phyloP scores from a whole-genome alignment of 2,329 filamentous ascomycete species.

The Didymella arachidicola region DNA sequence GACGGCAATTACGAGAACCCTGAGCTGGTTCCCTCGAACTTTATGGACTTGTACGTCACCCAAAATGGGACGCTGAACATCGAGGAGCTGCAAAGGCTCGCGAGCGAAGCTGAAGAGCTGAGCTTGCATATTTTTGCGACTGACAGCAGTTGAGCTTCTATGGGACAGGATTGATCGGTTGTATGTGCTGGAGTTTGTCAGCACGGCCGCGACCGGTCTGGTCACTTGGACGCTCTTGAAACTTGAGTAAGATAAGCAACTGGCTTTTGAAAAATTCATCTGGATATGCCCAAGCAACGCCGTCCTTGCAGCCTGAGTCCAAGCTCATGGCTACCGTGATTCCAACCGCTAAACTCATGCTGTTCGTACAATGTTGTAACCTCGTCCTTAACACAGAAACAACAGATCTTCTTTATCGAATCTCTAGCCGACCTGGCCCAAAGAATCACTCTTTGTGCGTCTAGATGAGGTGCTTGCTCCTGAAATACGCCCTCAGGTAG shows the following conservation, averaged over 20 bases:
- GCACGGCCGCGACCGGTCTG: not conserved
- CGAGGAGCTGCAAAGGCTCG: conserved; percentile 28
- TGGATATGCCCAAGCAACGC: conserved; percentile 22
- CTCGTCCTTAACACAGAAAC: not conserved
- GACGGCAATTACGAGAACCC: conserved; percentile 24
- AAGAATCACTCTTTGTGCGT: not conserved
- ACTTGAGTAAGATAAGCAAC: not conserved
- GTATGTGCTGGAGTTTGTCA: not conserved
- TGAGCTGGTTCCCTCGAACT: conserved; percentile 43
- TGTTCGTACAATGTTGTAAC: conserved; percentile 22
- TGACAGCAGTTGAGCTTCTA: not conserved
- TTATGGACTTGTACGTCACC: conserved; percentile 43
- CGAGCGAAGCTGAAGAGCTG: conserved; percentile 26
- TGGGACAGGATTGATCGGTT: not conserved
- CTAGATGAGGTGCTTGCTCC: conserved; percentile 61
- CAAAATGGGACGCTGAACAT: conserved; percentile 35
- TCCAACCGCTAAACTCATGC: conserved; percentile 18
- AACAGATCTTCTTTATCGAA: not conserved
- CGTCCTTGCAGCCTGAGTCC: conserved; percentile 9
- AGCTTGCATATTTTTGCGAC: conserved; percentile 31
- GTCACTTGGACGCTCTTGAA: not conserved
- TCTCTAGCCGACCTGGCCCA: not conserved
- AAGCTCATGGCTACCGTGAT: conserved; percentile 9
- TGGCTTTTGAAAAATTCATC: conserved; percentile 13
- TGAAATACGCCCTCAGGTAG: conserved; percentile 95